Conservation (phyloP, 192 early-diverging fungal genomes). For the Backusella westeae region DNA sequence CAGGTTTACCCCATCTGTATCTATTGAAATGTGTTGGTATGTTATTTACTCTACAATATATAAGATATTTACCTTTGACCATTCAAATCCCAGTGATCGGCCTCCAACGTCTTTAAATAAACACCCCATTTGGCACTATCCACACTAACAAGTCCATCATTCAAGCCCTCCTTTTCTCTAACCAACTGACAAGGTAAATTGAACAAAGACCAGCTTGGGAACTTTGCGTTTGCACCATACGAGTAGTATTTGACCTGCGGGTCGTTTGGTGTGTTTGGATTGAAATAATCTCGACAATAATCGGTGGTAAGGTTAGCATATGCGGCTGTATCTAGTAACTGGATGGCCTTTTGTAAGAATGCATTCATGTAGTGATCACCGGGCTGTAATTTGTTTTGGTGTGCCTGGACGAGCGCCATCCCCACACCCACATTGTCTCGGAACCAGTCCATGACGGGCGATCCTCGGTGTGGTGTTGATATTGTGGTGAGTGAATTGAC, state of each 20-base stretch:
- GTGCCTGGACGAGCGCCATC: constrained; percentile 36
- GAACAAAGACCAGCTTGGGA: constrained; percentile 64
- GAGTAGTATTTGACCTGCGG: constrained; percentile 77
- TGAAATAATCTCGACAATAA: constrained; percentile 84
- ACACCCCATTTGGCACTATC: constrained; percentile 86
- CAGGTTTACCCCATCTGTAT: constrained; percentile 1
- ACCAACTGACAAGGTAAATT: constrained; percentile 81
- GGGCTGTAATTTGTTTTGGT: not conserved
- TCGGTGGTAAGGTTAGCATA: constrained; percentile 90
- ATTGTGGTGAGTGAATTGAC: constrained; percentile 87
- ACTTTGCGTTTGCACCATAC: constrained; percentile 71
- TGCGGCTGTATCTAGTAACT: constrained; percentile 84
- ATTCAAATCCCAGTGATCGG: constrained; percentile 90
- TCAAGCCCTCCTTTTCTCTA: constrained; percentile 74
- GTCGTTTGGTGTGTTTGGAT: constrained; percentile 80
- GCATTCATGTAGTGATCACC: not conserved
- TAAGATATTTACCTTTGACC: constrained; percentile 12
- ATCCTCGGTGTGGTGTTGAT: constrained; percentile 92
- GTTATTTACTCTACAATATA: not conserved
- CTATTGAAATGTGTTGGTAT: not conserved
- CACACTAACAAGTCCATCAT: constrained; percentile 90
- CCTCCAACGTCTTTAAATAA: constrained; percentile 76
- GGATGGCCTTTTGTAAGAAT: constrained; percentile 19
- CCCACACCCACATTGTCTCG: constrained; percentile 84
- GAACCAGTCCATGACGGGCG: constrained; percentile 93